Evolutionary conservation across 2,329 filamentous ascomycete species (phyloP).

Genomic region (Mollisiaceae sp.): DNA sequence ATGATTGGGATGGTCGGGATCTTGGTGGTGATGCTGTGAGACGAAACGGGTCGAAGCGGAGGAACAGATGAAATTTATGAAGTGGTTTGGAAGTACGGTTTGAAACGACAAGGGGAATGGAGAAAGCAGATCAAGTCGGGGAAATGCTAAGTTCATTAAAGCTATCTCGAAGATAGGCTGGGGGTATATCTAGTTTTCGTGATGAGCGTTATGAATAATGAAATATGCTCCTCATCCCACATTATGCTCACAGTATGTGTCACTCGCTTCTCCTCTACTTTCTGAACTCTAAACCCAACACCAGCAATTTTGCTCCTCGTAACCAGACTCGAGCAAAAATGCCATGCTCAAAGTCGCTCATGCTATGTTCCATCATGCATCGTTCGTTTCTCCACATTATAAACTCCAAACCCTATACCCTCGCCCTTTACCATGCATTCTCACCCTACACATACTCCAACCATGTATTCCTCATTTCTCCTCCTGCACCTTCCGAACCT

Average conservation of each 20-base stretch:
- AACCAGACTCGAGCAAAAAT: constrained; percentile 81
- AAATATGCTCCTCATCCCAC: neutral
- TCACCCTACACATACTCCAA: too few species aligned
- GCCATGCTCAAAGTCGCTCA: constrained; percentile 77
- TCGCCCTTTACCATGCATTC: too few species aligned
- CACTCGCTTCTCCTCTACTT: neutral
- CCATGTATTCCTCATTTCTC: neutral
- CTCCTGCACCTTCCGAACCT: constrained; percentile 20
- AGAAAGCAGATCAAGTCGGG: neutral
- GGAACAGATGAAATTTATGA: neutral
- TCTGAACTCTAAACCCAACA: constrained; percentile 42
- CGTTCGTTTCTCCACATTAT: neutral
- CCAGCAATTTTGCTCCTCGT: constrained; percentile 53
- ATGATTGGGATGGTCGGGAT: neutral
- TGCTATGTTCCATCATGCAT: neutral
- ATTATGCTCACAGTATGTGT: neutral
- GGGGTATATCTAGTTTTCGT: neutral
- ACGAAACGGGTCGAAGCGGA: neutral
- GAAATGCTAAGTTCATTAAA: neutral
- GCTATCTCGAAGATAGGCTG: neutral
- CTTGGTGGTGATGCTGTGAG: neutral
- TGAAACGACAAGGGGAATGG: too few species aligned
- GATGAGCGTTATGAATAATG: neutral
- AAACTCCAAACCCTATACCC: too few species aligned
- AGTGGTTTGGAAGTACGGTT: too few species aligned